Evolutionary conservation across 2,329 filamentous ascomycete genomes (phyloP).

Genomic region (Chaetomiaceae sp.): DNA sequence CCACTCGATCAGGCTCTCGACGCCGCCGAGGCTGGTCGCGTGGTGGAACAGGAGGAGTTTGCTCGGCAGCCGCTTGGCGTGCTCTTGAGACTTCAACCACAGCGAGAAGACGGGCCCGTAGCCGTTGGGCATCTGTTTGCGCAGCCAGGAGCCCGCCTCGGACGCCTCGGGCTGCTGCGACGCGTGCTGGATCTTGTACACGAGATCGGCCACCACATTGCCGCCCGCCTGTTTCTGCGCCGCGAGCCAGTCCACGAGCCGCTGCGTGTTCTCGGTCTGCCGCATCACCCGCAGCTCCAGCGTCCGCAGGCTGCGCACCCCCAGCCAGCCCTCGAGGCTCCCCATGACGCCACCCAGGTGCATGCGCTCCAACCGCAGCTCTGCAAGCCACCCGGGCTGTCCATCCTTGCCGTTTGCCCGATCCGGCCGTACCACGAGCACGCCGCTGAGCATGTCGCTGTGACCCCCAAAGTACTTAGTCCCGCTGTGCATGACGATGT

Average conservation of each 20-base stretch:
- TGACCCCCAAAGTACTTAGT: conserved; percentile 97
- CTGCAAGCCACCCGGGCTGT: conserved; percentile 44
- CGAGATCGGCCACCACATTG: conserved; percentile 20
- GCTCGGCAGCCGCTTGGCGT: conserved; percentile 67
- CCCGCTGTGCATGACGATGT: conserved; percentile 84
- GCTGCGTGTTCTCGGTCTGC: conserved; percentile 65
- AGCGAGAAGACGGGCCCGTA: conserved; percentile 86
- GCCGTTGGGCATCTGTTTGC: conserved; percentile 83
- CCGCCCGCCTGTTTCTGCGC: conserved; percentile 35
- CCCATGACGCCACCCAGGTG: conserved; percentile 81
- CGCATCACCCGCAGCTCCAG: conserved; percentile 74
- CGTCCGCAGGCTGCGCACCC: conserved; percentile 77
- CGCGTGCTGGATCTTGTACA: conserved; percentile 51
- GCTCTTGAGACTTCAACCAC: conserved; percentile 50
- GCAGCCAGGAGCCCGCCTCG: conserved; percentile 63
- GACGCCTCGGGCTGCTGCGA: conserved; percentile 63
- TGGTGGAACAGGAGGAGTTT: conserved; percentile 83
- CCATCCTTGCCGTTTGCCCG: conserved; percentile 31
- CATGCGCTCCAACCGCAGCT: conserved; percentile 62
- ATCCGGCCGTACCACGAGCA: conserved; percentile 59
- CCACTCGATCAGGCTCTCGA: conserved; percentile 97
- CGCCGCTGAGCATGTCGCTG: conserved; percentile 85
- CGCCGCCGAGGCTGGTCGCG: conserved; percentile 86
- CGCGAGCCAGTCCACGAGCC: conserved; percentile 67
- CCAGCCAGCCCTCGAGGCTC: conserved; percentile 85